Percentiles rank a stretch among this genome's conserved stretches.
These are phyloP conservation scores for Plasmodium sp. DNA, from an alignment of 169 alveolate genomes.

Conservation along the genomic window DNA sequence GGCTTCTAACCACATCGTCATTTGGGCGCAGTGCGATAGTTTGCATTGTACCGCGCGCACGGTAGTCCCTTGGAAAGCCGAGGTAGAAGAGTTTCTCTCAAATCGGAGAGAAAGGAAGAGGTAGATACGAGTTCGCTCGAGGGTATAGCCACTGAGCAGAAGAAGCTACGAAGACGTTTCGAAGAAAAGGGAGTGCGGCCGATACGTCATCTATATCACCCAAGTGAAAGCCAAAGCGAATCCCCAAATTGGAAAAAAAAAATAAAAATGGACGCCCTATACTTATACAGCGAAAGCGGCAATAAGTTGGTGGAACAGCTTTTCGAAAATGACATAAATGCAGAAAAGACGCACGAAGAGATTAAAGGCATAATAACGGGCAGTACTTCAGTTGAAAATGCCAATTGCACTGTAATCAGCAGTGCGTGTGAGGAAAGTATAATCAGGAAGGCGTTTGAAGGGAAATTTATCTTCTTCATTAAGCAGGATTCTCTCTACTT, in stretches of 20 bases:
- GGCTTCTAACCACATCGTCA: background rate
- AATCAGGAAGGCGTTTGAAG: background rate
- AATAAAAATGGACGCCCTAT: slow-evolving; percentile 41
- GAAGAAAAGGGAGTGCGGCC: background rate
- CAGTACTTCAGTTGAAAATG: background rate
- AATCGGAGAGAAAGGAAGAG: background rate
- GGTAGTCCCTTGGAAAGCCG: background rate
- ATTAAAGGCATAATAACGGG: background rate
- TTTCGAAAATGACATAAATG: background rate
- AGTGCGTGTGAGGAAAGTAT: background rate
- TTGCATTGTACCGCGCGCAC: background rate
- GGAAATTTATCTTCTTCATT: slow-evolving; percentile 15
- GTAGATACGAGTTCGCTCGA: background rate
- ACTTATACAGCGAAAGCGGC: slow-evolving; percentile 10
- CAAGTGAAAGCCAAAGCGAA: background rate
- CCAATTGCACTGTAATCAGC: slow-evolving; percentile 1
- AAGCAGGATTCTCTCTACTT: slow-evolving; percentile 22
- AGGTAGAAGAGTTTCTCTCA: background rate
- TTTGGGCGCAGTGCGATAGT: background rate
- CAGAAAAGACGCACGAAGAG: background rate
- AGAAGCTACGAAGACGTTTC: background rate
- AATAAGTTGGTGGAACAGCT: slow-evolving; percentile 23
- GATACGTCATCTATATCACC: background rate
- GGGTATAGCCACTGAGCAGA: background rate
- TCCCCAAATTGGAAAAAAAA: background rate